These are phyloP conservation scores for Paramyrothecium roridum DNA, from an alignment of 2,329 filamentous ascomycete genomes.

Conservation along the genomic window DNA sequence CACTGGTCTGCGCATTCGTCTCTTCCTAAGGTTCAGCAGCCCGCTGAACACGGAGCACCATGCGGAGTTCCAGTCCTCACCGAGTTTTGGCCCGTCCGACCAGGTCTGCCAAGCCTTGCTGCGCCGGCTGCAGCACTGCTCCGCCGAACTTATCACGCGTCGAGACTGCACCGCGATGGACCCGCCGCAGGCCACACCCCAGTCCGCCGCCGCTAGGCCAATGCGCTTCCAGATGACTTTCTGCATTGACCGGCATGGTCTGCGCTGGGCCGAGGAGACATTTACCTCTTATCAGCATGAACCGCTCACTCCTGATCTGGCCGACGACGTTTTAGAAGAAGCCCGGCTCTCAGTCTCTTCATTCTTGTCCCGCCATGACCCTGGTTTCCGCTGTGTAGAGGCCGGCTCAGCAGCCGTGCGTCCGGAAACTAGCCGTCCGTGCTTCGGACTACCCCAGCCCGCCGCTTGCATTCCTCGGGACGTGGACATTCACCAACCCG, in stretches of 20 bases:
- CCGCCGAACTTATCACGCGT: slow-evolving; percentile 50
- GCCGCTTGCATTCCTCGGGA: slow-evolving; percentile 36
- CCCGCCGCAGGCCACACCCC: slow-evolving; percentile 23
- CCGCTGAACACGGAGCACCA: slow-evolving; percentile 40
- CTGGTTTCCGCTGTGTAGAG: slow-evolving; percentile 46
- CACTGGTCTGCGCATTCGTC: slow-evolving; percentile 34
- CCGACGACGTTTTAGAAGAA: slow-evolving; percentile 45
- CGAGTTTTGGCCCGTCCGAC: slow-evolving; percentile 38
- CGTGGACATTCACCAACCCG: slow-evolving; percentile 34
- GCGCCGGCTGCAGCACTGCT: slow-evolving; percentile 48
- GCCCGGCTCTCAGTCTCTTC: slow-evolving; percentile 48
- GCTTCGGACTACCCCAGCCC: slow-evolving; percentile 38
- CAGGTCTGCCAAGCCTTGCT: slow-evolving; percentile 47
- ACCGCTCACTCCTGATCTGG: slow-evolving; percentile 36
- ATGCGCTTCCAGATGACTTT: slow-evolving; percentile 47
- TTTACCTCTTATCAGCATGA: slow-evolving; percentile 50
- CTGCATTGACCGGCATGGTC: slow-evolving; percentile 37
- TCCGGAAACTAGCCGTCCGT: slow-evolving; percentile 36
- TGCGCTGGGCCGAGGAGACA: slow-evolving; percentile 39
- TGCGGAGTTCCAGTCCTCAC: slow-evolving; percentile 44
- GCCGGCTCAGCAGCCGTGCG: slow-evolving; percentile 31
- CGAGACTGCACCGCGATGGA: slow-evolving; percentile 46
- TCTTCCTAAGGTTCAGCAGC: slow-evolving; percentile 43
- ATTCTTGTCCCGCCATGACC: slow-evolving; percentile 48
- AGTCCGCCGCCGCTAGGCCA: slow-evolving; percentile 33